Evolutionary conservation across 2,329 filamentous ascomycete genomes (phyloP), one percentile per base, ranked within the genome.

Genomic region (Monosporascus sp.): DNA sequence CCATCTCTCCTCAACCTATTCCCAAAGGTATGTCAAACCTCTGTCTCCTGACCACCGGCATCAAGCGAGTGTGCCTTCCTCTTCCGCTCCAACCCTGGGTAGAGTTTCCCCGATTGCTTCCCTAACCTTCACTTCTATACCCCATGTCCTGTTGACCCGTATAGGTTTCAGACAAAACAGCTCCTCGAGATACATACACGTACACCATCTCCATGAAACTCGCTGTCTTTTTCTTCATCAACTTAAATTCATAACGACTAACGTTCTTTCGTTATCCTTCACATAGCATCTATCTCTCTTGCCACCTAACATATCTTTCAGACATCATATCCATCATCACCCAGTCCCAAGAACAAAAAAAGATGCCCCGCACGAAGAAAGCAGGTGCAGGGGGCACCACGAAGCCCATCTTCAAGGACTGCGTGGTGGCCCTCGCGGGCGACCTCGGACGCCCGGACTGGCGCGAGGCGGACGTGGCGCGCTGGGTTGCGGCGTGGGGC

Each of bases 401-500:
- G 22, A 56, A 48, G 47, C n/a, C 41, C n/a, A 75, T 80, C 42
- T 82, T 90, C 62, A 73, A 73, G 15, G 72, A 73, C 1, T 68
- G 80, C 36, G 70, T 78, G 48, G 75, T 90, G 20, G 79, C 82
- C 22, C 68, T 79, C 0, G 80, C 78, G 1, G 86, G 86, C 5
- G 73, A 79, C 2, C 80, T 89, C 5, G 75, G 76, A 0, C 71
- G 70, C 1, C 67, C 72, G 15, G 56, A 51, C 17, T 72, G 73
- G 55, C 74, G 72, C 1, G 69, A 76, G 2, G 73, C 79, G 1
- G 80, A 88, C 42, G 76, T 94, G 37, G 76, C 76, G 37, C 72
- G 74, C 39, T 96, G 89, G 89, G 77, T 89, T 9, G 72, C 73
- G 4, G 64, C 74, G 4, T 82, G 87, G 53, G 83, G 82, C 6